Base-by-base conservation (phyloP, 1,139 yeast genomes). In the Hyphopichia khmerensis region DNA sequence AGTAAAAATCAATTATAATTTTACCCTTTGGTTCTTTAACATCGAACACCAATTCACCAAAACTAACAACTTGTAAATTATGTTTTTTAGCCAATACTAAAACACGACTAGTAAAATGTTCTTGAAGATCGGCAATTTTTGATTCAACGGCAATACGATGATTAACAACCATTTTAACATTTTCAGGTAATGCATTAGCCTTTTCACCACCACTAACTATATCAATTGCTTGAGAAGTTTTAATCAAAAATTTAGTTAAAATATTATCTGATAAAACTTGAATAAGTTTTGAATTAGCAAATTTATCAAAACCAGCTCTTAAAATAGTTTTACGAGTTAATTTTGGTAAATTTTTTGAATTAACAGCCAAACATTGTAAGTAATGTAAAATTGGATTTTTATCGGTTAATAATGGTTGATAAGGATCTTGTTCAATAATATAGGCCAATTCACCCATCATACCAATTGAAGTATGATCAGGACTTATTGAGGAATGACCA, bases 381-480 rank as follows among this genome's bases (percentile, higher is more conserved):
- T 58, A 60, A 29, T 44, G 40, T 47, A 65, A 57, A 42, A 53
- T 51, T 16, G 78, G 78, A 50, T 70, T 72, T 37, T 56, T 49
- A 1, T 50, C 40, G 8, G 72, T 56, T 46, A 72, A 60, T 7
- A 62, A 39, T 2, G 75, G 63, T 10, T 49, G 44, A 46, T 56
- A 72, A 2, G 69, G 75, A 48, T 71, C 70, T 33, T 55, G 50
- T 49, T 72, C 78, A 37, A 72, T 62, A 17, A 60, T 39, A 45
- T 53, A 57, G n/a, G 61, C 65, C 50, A 72, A 63, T 45, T 72
- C 75, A n/a, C 71, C 62, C 47, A 67, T 55, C 40, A 72, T 66
- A 32, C 78, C 78, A 50, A 72, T 69, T 3, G 74, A 60, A 5
- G 77, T 71, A 52, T 71, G 77, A 48, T 68, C 75, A 2, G 77